A percentile compares a stretch with the other conserved stretches of the same genome.
phyloP scores from a whole-genome alignment of 345 rosid species.

The Lumnitzera racemosa region DNA sequence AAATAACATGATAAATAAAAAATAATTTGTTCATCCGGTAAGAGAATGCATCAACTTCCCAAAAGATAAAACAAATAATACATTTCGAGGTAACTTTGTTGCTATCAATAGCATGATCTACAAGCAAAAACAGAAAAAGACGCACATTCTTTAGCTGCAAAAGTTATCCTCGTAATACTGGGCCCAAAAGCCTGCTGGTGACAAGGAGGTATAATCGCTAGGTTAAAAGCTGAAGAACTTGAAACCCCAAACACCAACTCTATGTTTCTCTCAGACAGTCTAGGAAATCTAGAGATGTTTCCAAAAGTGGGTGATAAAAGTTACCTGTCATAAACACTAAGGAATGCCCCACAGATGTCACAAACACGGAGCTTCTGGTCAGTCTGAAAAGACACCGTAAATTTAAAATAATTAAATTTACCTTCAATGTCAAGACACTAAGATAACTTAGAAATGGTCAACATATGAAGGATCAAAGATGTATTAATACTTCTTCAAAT shows the following conservation, averaged over 20 bases:
- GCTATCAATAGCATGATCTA: conserved; percentile 52
- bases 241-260: conserved; percentile 62
- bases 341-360: conserved; percentile 99
- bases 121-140: conserved; percentile 77
- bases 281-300: conserved; percentile 11
- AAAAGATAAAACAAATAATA: conserved; percentile 6
- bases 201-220: conserved; percentile 87
- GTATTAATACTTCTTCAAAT: not conserved
- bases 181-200: conserved; percentile 99
- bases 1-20: conserved; percentile 23
- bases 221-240: conserved; percentile 92
- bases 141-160: conserved; percentile 99
- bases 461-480: not conserved
- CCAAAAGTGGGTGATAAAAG: conserved; percentile 16
- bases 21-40: conserved; percentile 18
- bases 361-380: conserved; percentile 99
- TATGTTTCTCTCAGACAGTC: conserved; percentile 35
- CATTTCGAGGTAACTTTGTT: conserved; percentile 26
- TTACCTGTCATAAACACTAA: conserved; percentile 98
- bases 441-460: not conserved
- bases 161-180: conserved; percentile 99
- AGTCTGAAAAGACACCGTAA: conserved; percentile 46
- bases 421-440: not conserved
- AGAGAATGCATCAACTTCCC: conserved; percentile 6
- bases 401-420: not conserved